Percentiles rank a stretch among this genome's conserved stretches.
Conservation (phyloP, 1,284 basidiomycete genomes). For the Ustilago cynodontis region DNA sequence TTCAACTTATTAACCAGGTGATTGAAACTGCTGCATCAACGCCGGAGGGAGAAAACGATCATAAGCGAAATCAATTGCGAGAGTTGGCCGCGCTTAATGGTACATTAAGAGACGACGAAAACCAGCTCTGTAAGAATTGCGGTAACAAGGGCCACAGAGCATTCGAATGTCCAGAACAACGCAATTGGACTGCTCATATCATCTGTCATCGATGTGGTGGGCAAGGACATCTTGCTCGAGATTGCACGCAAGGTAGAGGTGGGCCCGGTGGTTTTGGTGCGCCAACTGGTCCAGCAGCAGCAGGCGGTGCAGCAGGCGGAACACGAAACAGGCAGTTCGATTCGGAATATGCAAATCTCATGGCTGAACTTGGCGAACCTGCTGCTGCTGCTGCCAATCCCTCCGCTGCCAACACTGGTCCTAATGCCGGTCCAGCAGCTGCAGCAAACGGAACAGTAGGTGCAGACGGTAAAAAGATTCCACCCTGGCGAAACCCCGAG, state of each 20-base stretch:
- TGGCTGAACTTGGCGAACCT: slow-evolving; percentile 96
- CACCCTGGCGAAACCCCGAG: slow-evolving; percentile 67
- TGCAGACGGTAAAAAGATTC: slow-evolving; percentile 66
- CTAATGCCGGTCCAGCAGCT: slow-evolving; percentile 26
- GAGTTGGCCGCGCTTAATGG: slow-evolving; percentile 98
- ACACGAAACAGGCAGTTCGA: slow-evolving; percentile 77
- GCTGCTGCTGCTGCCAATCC: slow-evolving; percentile 68
- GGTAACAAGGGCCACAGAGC: slow-evolving; percentile 80
- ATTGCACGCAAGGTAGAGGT: slow-evolving; percentile 71
- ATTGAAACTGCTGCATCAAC: slow-evolving; percentile 99
- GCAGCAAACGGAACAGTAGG: slow-evolving; percentile 33
- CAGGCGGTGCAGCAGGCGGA: slow-evolving; percentile 49
- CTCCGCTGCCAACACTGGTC: slow-evolving; percentile 28
- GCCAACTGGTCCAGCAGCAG: slow-evolving; percentile 31
- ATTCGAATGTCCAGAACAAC: slow-evolving; percentile 68
- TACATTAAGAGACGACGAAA: slow-evolving; percentile 98
- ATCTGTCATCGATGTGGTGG: slow-evolving; percentile 68
- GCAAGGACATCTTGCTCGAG: slow-evolving; percentile 67
- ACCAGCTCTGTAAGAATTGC: slow-evolving; percentile 98
- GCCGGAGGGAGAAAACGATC: slow-evolving; percentile 98
- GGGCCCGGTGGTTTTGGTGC: slow-evolving; percentile 74
- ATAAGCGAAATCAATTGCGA: slow-evolving; percentile 98
- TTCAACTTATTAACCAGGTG: slow-evolving; percentile 94
- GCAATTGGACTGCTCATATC: slow-evolving; percentile 67
- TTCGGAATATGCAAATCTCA: slow-evolving; percentile 94